Base-by-base conservation (phyloP, 2,329 filamentous ascomycete species). In the Cadophora sp. region DNA sequence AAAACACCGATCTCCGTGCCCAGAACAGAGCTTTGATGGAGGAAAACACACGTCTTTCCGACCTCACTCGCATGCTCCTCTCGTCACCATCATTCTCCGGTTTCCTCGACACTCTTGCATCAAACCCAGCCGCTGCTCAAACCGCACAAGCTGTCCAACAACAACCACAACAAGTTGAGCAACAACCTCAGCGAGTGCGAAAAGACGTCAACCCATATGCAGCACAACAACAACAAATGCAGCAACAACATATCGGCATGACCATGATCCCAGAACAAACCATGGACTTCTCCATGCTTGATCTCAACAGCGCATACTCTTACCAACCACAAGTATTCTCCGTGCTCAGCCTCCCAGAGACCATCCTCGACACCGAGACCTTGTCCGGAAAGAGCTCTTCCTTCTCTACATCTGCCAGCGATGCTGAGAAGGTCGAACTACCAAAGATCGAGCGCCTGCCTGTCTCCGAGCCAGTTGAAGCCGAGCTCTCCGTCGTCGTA, bases 21-120 rank as follows among this genome's bases (percentile, higher is more conserved):
- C 90, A 96, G 80, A 98, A 97, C 83, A 87, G 88, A 59, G 89
- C 91, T 45, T 85, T 99, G 20, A 82, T 88, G 72, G 92, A 96
- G 56, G 94, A 97, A 83, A 97, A 97, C 81, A 89, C 89, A 76
- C 92, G 92, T 58, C 83, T 95, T 62, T 88, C 87, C 9, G 90
- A 93, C 72, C 83, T 95, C 20, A 92, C 90, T n/a, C 90, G 89
- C 78, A 93, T 93, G 87, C 89, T 95, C 33, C 84, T 95, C 20
- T 89, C 89, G 5, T 95, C 93, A 7, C 86, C 92, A 16, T 91
- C 93, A 7, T 97, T 98, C 82, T 93, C 87, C 71, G 91, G 87
- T 81, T 94, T 92, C 77, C 85, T 97, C 53, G 88, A 92, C 74
- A 85, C 89, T 61, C 84, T 93, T 45, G 90, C 87, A 79, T 80